Conservation (phyloP, 495 filamentous ascomycete genomes). For the Penicillium lividum region DNA sequence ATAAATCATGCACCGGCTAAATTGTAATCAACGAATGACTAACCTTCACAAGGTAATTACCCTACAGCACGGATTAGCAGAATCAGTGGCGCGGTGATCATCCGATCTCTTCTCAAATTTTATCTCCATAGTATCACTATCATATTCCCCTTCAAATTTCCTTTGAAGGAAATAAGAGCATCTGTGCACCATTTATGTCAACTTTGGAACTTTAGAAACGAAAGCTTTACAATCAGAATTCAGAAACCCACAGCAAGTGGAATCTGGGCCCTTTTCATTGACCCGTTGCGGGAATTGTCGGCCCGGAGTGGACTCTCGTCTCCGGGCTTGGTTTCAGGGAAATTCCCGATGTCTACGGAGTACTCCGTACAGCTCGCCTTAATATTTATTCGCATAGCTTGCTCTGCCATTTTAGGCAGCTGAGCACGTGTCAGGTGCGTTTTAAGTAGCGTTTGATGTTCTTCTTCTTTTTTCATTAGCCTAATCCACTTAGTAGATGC, state of each 20-base stretch:
- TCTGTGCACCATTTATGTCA: neutral
- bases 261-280: neutral
- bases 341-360: neutral
- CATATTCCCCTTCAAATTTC: neutral
- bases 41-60: neutral
- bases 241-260: neutral
- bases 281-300: slow-evolving; percentile 2
- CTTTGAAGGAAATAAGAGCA: neutral
- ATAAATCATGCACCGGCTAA: neutral
- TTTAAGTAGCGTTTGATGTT: neutral
- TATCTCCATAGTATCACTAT: neutral
- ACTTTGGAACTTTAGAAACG: neutral
- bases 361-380: no score
- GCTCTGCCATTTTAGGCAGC: neutral
- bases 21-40: neutral
- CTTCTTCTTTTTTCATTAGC: neutral
- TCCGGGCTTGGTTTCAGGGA: neutral
- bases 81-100: neutral
- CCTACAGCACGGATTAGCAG: neutral
- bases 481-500: neutral
- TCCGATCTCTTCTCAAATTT: neutral
- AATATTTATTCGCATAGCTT: neutral
- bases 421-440: slow-evolving; percentile 5
- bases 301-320: neutral
- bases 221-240: neutral